phyloP scores from a whole-genome alignment of 371 early-diverging fungal species.

The Saksenaea oblongispora region DNA sequence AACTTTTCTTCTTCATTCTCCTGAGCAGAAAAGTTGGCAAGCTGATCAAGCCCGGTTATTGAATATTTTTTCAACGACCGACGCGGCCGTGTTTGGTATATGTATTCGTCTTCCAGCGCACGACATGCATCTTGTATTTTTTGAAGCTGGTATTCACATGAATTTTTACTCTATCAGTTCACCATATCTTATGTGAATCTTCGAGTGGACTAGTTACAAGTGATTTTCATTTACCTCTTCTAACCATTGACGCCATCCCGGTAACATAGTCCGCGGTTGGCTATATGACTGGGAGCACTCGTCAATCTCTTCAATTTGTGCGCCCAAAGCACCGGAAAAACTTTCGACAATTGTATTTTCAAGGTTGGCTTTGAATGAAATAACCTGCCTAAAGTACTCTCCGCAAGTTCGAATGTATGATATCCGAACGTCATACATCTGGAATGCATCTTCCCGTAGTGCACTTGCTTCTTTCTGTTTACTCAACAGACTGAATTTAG shows the following conservation, averaged over 20 bases:
- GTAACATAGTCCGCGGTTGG: slow-evolving; percentile 23
- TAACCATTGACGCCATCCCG: slow-evolving; percentile 46
- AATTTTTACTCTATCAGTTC: slow-evolving; percentile 28
- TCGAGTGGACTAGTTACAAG: neutral
- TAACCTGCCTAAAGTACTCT: slow-evolving; percentile 32
- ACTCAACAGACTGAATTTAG: slow-evolving; percentile 56
- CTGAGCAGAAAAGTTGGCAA: neutral
- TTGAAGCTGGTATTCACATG: slow-evolving; percentile 33
- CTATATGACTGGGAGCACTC: slow-evolving; percentile 22
- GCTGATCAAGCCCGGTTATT: slow-evolving; percentile 11
- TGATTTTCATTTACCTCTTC: slow-evolving; percentile 25
- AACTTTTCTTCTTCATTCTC: neutral
- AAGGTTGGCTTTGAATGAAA: slow-evolving; percentile 35
- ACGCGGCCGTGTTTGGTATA: slow-evolving; percentile 37
- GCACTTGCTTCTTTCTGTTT: slow-evolving; percentile 71
- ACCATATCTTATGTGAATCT: no score
- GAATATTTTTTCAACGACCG: slow-evolving; percentile 36
- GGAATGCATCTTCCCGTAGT: slow-evolving; percentile 70
- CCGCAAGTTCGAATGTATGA: slow-evolving; percentile 50
- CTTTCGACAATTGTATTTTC: slow-evolving; percentile 37
- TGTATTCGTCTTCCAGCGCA: slow-evolving; percentile 26
- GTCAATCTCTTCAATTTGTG: slow-evolving; percentile 37
- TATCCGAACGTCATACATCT: slow-evolving; percentile 66
- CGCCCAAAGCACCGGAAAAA: slow-evolving; percentile 36
- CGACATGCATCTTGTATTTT: slow-evolving; percentile 27